Conservation (phyloP, 2,329 filamentous ascomycete genomes). For the Diaporthe helianthi region DNA sequence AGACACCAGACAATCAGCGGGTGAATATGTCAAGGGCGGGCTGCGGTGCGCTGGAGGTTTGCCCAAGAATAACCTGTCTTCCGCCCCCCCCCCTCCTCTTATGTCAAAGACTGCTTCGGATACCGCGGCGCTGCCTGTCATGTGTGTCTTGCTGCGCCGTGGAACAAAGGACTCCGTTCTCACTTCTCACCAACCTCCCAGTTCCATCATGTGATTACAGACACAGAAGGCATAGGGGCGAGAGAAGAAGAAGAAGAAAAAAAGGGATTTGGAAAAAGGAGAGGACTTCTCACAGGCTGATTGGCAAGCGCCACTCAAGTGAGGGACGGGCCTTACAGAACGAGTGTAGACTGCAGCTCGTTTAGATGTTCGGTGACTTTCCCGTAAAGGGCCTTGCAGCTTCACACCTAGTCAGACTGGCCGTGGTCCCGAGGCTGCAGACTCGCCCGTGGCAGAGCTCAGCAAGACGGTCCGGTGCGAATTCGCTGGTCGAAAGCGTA, state of each 20-base stretch:
- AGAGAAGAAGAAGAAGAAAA: not conserved
- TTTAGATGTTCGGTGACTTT: not conserved
- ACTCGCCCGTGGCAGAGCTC: slow-evolving; percentile 12
- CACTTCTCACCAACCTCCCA: slow-evolving; percentile 27
- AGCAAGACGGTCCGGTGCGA: not conserved
- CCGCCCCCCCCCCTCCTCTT: not conserved
- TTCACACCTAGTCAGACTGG: not conserved
- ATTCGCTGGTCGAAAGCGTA: not conserved
- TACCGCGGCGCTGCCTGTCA: slow-evolving; percentile 1
- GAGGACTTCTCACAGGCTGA: not conserved
- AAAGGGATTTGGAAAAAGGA: not conserved
- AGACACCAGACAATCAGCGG: slow-evolving; percentile 27
- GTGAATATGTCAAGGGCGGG: slow-evolving; percentile 28
- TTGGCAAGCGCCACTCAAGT: not conserved
- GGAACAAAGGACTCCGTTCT: slow-evolving; percentile 15
- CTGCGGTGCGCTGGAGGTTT: slow-evolving; percentile 17
- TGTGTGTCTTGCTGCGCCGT: slow-evolving; percentile 18
- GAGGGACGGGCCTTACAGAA: not conserved
- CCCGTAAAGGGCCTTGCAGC: not conserved
- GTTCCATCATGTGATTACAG: not conserved
- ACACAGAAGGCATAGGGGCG: not conserved
- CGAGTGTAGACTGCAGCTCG: not conserved
- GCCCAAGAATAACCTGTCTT: not conserved
- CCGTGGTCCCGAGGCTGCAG: not conserved
- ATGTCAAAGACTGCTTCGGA: slow-evolving; percentile 9